Base-by-base conservation (phyloP, 495 filamentous ascomycete species). In the Hypoxylon lenormandii region DNA sequence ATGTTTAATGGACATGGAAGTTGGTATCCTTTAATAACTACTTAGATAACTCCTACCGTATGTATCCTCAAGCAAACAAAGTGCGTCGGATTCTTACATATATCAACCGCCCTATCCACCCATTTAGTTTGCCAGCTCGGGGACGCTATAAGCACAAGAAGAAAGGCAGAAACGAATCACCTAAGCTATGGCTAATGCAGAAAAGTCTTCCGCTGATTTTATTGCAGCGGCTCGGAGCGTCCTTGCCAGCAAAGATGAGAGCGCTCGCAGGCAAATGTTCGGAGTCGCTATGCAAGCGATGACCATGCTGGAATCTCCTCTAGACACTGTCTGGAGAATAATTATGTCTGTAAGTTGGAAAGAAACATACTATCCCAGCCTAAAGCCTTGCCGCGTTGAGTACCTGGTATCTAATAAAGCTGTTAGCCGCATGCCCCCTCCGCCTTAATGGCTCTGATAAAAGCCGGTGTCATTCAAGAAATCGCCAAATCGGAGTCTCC, bases 301-400 rank as follows among this genome's bases (percentile, higher is more conserved):
- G 12, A 42, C 52, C 8, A 58, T 60, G 49, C 38, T 72, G 4
- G 69, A 72, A 49, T 40, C 64, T 4, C 69, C 69, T 18, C 11
- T 60, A 21, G 69, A 72, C 19, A 49, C 63, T 1, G 45, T 72
- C 21, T 72, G 64, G 65, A 42, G 69, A 19, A 65, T 65, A 42
- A 64, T 69, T 4, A 69, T 69, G 59, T 66, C 62, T 18, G 69
- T 69, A 40, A 40, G 63, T 50, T 18, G 26, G 18, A 13, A 33
- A 26, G 11, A n/a, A n/a, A n/a, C n/a, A n/a, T n/a, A n/a, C n/a
- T n/a, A n/a, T n/a, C n/a, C n/a, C n/a, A n/a, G n/a, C 42, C 4
- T 19, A 18, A 23, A 52, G 2, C 16, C 16, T 19, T 13, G n/a
- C 45, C 11, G 12, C 33, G 10, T 51, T 8, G 33, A 21, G 11